Evolutionary conservation across 1,284 basidiomycete species (phyloP), one percentile per base, ranked within the genome.

Genomic region (Phaffia rhodozyma): DNA sequence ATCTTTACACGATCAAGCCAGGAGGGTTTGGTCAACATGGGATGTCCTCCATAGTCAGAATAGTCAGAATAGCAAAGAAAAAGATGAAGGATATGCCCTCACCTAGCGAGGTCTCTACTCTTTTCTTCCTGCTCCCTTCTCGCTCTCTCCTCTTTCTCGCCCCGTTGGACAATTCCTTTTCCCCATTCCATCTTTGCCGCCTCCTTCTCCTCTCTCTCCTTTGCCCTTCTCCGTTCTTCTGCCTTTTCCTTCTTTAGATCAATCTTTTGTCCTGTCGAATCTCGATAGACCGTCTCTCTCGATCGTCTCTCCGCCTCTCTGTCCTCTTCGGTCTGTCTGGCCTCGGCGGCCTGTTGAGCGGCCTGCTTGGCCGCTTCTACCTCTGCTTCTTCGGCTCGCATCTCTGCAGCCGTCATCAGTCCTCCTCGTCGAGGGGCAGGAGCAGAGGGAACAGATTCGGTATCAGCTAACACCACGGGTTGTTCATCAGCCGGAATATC

Each of bases 161-260:
- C 85, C 62, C 86, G 79, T 77, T 98, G 92, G 29, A 89, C 86
- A 43, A 96, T 72, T 29, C 96, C 96, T 75, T 93, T 97, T 0
- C 88, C 89, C 96, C 96, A 98, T 72, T 93, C 88, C 85, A 92
- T 88, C 78, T 91, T 91, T 74, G 86, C 81, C 61, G 85, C 86
- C 72, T 92, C 89, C 73, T 84, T 86, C 75, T 91, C 86, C 73
- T 90, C 84, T 66, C 81, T 78, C 72, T 89, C 86, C 30, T 87
- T 80, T 72, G 91, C 89, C 72, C 82, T 75, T 68, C 83, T 77
- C 56, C 85, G 85, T 48, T 89, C 88, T 70, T 93, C 90, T 21
- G 86, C 91, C 58, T 82, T 82, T 50, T 86, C 86, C 0, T 86
- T 83, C 71, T 87, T 87, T 56, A 89, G 83, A 71, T 98, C 91